These are phyloP conservation scores for Eutrema japonicum DNA, from an alignment of 345 rosid genomes.

Conservation along the genomic window DNA sequence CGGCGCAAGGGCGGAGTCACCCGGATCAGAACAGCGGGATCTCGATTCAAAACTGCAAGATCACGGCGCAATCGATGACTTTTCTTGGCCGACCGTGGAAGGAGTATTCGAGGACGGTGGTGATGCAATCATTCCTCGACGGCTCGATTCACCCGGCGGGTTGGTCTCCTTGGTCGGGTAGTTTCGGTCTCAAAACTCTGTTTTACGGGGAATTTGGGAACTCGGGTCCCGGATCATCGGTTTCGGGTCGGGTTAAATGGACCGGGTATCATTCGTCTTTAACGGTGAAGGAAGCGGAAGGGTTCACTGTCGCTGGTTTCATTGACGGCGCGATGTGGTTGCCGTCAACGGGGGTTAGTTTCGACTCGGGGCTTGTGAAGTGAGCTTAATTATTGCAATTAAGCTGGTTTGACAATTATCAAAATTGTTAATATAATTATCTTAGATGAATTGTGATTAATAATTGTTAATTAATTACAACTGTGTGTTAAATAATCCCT, in stretches of 20 bases:
- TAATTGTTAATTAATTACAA: neutral
- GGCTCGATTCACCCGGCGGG: constrained; percentile 56
- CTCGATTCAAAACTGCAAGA: constrained; percentile 55
- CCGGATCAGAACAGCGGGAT: constrained; percentile 65
- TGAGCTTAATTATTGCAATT: constrained; percentile 13
- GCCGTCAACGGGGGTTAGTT: constrained; percentile 46
- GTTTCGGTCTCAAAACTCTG: constrained; percentile 48
- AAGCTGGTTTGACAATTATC: neutral
- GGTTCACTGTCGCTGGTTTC: constrained; percentile 36
- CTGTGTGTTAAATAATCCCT: neutral
- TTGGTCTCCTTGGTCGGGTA: constrained; percentile 54
- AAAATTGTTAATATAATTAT: neutral
- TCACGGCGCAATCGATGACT: constrained; percentile 52
- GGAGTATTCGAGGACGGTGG: constrained; percentile 64
- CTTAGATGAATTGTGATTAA: constrained; percentile 22
- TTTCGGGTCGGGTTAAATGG: constrained; percentile 55
- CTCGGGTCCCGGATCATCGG: constrained; percentile 58
- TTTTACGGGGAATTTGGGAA: constrained; percentile 55
- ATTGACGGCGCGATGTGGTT: constrained; percentile 42
- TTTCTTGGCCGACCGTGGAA: constrained; percentile 77
- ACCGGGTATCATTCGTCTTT: constrained; percentile 48
- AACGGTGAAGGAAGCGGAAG: constrained; percentile 38
- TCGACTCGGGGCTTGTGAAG: constrained; percentile 46
- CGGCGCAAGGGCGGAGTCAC: constrained; percentile 67
- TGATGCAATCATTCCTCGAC: constrained; percentile 57